A percentile compares a stretch with the other conserved stretches of the same genome.
Evolutionary conservation across 2,329 filamentous ascomycete genomes (phyloP).

Genomic region (Aspergillus ruber): DNA sequence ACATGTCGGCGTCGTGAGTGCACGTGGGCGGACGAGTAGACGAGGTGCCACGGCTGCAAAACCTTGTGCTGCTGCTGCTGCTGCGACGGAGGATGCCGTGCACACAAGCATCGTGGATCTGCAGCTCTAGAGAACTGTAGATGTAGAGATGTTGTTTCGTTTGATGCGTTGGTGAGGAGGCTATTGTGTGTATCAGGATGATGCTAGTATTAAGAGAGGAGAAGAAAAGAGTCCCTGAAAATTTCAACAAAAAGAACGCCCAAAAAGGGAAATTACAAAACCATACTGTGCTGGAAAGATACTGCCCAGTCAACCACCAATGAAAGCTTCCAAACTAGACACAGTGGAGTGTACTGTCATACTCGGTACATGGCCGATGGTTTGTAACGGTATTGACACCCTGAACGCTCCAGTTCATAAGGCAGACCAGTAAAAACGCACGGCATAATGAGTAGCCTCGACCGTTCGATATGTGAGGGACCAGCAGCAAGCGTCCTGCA

Average conservation of each 20-base stretch:
- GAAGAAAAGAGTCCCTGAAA: not conserved
- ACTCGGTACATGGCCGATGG: not conserved
- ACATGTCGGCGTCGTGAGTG: slow-evolving; percentile 29
- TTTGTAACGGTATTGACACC: not conserved
- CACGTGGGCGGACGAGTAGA: slow-evolving; percentile 34
- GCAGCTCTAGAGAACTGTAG: slow-evolving; percentile 7
- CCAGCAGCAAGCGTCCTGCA: too few relatives aligned
- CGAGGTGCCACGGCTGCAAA: slow-evolving; percentile 25
- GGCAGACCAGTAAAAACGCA: not conserved
- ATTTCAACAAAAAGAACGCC: not conserved
- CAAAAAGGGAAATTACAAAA: not conserved
- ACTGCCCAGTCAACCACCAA: too few relatives aligned
- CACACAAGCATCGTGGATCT: slow-evolving; percentile 24
- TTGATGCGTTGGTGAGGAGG: not conserved
- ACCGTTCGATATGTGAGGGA: too few relatives aligned
- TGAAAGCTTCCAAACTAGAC: not conserved
- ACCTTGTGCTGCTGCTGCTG: slow-evolving; percentile 19
- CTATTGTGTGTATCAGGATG: not conserved
- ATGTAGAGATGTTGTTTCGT: not conserved
- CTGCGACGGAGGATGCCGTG: slow-evolving; percentile 17
- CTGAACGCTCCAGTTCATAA: not conserved
- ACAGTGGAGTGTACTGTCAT: not conserved
- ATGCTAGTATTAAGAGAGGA: not conserved
- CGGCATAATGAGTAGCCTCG: too few relatives aligned
- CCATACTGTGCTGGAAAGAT: not conserved